A percentile compares a stretch with the other conserved stretches of the same genome.
Conservation (phyloP, 2,329 filamentous ascomycete genomes). For the Xylaria sp. region DNA sequence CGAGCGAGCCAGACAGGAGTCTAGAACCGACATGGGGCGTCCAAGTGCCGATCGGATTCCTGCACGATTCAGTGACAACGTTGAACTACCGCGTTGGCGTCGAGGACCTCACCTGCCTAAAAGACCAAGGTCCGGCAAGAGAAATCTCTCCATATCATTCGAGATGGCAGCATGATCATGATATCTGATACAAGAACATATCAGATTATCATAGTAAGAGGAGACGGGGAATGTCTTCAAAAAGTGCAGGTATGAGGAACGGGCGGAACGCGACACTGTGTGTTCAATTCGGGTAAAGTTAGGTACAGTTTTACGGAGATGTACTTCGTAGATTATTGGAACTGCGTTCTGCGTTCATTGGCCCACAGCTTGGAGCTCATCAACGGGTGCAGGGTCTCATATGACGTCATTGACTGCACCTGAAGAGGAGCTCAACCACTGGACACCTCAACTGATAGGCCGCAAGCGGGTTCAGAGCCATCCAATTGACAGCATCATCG, state of each 20-base stretch:
- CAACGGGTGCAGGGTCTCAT: neutral
- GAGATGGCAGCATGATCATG: neutral
- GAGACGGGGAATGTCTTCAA: too few species aligned
- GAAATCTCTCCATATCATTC: neutral
- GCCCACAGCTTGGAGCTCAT: neutral
- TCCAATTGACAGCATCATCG: neutral
- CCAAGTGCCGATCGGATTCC: neutral
- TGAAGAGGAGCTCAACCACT: neutral
- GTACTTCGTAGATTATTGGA: neutral
- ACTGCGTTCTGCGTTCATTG: neutral
- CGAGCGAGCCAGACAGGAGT: conserved; percentile 24
- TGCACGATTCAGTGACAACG: neutral
- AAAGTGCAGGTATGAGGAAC: too few species aligned
- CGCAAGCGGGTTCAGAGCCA: neutral
- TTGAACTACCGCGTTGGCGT: neutral
- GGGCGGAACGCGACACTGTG: neutral
- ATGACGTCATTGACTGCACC: neutral
- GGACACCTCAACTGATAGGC: neutral
- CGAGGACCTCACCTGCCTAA: neutral
- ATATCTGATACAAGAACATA: neutral
- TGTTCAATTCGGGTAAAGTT: too few species aligned
- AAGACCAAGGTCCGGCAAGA: neutral
- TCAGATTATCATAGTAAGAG: too few species aligned
- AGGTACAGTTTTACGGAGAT: too few species aligned
- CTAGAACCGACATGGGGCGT: neutral